Base-by-base conservation (phyloP, 2,329 filamentous ascomycete genomes). In the Hymenoscyphus linearis region DNA sequence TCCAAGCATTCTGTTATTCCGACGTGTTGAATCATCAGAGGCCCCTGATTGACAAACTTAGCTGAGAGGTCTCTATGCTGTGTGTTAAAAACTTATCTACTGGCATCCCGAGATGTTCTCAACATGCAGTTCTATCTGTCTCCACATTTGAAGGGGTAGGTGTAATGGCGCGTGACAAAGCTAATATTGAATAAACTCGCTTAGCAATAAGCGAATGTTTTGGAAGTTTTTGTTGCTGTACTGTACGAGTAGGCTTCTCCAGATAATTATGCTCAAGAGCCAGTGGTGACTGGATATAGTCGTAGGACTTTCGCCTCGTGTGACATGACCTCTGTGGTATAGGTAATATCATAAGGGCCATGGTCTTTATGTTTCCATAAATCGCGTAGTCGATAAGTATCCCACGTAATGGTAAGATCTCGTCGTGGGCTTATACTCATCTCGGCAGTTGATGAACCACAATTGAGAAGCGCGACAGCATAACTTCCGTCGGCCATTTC, bases 221-320 rank as follows among this genome's bases (percentile, higher is more conserved):
- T 16, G 10, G 16, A 16, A 37, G 5, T 37, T 4, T 13, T 40
- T 6, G n/a, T n/a, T 40, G 13, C 4, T 14, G 16, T n/a, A 40
- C 4, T 14, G 16, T n/a, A 40, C 13, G n/a, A 40, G 6, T 40
- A n/a, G 14, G 6, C 7, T 40, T 40, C 16, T n/a, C 6, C 3
- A 40, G 14, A 1, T 40, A n/a, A 2, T 4, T 40, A 6, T 40
- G 16, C 14, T 40, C 14, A 40, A 40, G 37, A n/a, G 2, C 37
- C 37, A 14, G 13, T 40, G 14, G 37, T 40, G 16, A 61, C 44
- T 37, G 50, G 44, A 60, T 58, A 66, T 12, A 68, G 9, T 14
- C 66, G 36, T 37, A 68, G 59, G 25, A 66, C 55, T 47, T 66
- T 66, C 10, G 65, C 66, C 35, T 68, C 65, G 40, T 67, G 64